Evolutionary conservation across 495 filamentous ascomycete genomes (phyloP).

Genomic region (Melanomma pulvis-pyrius): DNA sequence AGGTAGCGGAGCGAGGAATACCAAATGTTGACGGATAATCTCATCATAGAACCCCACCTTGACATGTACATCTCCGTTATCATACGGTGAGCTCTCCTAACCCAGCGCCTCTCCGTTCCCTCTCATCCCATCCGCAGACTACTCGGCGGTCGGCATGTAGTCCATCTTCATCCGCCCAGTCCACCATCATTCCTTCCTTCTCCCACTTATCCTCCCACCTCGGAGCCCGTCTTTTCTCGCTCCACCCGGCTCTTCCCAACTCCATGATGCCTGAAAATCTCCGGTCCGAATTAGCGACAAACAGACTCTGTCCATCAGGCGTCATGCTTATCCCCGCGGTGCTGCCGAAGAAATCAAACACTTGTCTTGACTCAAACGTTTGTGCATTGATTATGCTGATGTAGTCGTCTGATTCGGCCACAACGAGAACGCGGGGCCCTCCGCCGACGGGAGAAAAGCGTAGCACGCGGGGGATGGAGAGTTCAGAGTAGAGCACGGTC

Average conservation of each 20-base stretch:
- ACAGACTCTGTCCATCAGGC: slow-evolving; percentile 67
- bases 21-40: slow-evolving; percentile 1
- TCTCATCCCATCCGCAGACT: not conserved
- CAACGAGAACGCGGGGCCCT: slow-evolving; percentile 72
- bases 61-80: slow-evolving; percentile 13
- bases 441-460: slow-evolving; percentile 79
- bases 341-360: slow-evolving; percentile 83
- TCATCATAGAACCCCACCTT: not conserved
- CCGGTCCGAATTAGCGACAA: slow-evolving; percentile 73
- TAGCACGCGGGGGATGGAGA: slow-evolving; percentile 76
- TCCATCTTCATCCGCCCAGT: slow-evolving; percentile 4
- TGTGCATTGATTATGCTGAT: slow-evolving; percentile 77
- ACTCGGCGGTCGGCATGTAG: not conserved
- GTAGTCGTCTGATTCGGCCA: slow-evolving; percentile 83
- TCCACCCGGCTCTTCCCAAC: slow-evolving; percentile 57
- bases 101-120: slow-evolving; percentile 11
- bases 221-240: not conserved
- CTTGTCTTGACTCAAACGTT: slow-evolving; percentile 60
- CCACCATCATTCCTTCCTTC: not conserved
- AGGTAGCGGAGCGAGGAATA: too few species aligned
- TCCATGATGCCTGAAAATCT: slow-evolving; percentile 80
- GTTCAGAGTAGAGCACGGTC: slow-evolving; percentile 59
- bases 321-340: slow-evolving; percentile 76
- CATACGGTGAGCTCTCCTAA: slow-evolving; percentile 6
- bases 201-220: not conserved